Conservation (phyloP, 495 filamentous ascomycete genomes). For the Aspergillus indologenus region DNA sequence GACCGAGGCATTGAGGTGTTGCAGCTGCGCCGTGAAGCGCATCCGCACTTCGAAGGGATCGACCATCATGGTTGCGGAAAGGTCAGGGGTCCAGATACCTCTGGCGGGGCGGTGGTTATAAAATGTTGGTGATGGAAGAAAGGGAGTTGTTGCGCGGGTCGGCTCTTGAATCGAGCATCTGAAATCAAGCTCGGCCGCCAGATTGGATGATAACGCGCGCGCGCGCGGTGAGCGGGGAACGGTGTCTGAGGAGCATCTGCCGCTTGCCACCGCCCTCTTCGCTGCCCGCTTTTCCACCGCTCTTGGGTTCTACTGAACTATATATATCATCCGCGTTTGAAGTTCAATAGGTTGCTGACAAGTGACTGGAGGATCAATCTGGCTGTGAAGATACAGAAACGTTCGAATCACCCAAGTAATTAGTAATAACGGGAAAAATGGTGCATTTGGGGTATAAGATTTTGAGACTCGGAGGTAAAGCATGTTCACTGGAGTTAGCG, state of each 20-base stretch:
- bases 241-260: too few species aligned
- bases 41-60: slow-evolving; percentile 99
- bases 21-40: slow-evolving; percentile 86
- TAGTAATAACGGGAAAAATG: too few species aligned
- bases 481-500: background rate
- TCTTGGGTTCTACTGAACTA: too few species aligned
- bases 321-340: too few species aligned
- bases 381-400: too few species aligned
- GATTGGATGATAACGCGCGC: background rate
- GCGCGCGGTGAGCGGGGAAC: background rate
- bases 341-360: too few species aligned
- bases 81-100: background rate
- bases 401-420: too few species aligned
- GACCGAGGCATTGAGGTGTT: slow-evolving; percentile 83
- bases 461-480: background rate
- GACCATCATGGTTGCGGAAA: slow-evolving; percentile 54
- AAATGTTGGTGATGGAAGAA: background rate
- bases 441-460: background rate
- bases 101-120: too few species aligned
- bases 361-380: too few species aligned
- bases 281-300: too few species aligned
- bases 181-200: background rate
- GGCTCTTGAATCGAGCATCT: background rate
- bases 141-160: background rate
- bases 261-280: background rate